These are phyloP conservation scores for Neurospora sp. DNA, from an alignment of 495 filamentous ascomycete genomes.

Conservation along the genomic window DNA sequence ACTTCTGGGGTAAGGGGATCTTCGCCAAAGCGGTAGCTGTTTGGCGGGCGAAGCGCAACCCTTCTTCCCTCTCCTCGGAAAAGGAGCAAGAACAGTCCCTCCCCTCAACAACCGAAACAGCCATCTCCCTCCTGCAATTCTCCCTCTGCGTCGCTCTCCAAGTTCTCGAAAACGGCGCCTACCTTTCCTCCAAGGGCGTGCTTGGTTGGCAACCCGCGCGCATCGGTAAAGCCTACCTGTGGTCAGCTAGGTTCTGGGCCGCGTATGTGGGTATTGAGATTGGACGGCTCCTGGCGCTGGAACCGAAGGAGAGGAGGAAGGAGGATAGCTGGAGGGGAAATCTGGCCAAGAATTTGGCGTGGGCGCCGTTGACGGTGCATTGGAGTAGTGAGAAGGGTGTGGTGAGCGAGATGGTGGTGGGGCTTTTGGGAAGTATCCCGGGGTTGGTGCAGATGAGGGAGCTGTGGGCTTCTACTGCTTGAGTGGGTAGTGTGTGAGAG, in stretches of 20 bases:
- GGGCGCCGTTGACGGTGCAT: slow-evolving; percentile 57
- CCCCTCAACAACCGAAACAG: slow-evolving; percentile 29
- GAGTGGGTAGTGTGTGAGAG: background rate
- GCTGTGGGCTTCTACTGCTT: slow-evolving; percentile 44
- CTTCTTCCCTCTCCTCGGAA: background rate
- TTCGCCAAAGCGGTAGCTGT: slow-evolving; percentile 23
- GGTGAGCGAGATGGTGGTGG: slow-evolving; percentile 48
- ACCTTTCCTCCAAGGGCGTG: slow-evolving; percentile 60
- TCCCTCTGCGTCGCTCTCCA: slow-evolving; percentile 58
- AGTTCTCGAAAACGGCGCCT: slow-evolving; percentile 73
- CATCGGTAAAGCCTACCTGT: slow-evolving; percentile 50
- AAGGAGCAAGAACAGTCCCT: slow-evolving; percentile 2
- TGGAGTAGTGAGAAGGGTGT: slow-evolving; percentile 68
- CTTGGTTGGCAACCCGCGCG: slow-evolving; percentile 45
- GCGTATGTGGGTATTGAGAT: slow-evolving; percentile 68
- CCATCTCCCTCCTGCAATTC: slow-evolving; percentile 59
- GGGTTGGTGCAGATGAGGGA: slow-evolving; percentile 58
- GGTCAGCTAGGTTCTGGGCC: slow-evolving; percentile 74
- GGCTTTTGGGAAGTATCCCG: slow-evolving; percentile 53
- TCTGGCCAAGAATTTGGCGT: slow-evolving; percentile 40
- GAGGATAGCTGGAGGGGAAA: slow-evolving; percentile 31
- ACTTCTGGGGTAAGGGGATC: slow-evolving; percentile 54
- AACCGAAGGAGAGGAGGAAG: slow-evolving; percentile 32
- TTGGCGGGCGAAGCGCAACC: background rate
- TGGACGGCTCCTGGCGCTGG: slow-evolving; percentile 43